phyloP scores from a whole-genome alignment of 2,329 filamentous ascomycete species.

The Emergomyces africanus region DNA sequence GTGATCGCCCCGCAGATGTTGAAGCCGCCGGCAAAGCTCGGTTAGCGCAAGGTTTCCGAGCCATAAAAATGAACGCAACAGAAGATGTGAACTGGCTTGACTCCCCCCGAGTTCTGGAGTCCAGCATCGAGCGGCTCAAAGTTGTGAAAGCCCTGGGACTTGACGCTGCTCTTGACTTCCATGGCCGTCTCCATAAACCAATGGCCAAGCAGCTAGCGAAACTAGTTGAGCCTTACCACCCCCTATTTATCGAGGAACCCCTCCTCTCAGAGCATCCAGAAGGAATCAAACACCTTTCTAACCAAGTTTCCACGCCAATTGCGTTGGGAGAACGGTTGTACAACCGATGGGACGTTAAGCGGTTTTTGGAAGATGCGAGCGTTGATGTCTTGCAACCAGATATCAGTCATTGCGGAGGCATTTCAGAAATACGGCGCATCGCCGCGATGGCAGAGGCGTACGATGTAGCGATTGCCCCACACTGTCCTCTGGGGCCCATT shows the following conservation, averaged over 20 bases:
- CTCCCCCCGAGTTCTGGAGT: conserved; percentile 50
- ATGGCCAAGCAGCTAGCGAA: conserved; percentile 67
- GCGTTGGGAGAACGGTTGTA: conserved; percentile 61
- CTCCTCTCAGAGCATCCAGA: conserved; percentile 57
- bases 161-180: conserved; percentile 65
- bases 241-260: conserved; percentile 66
- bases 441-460: conserved; percentile 61
- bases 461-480: conserved; percentile 59
- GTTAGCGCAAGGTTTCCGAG: conserved; percentile 29
- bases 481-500: conserved; percentile 61
- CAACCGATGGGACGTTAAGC: conserved; percentile 60
- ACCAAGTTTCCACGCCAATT: conserved; percentile 49
- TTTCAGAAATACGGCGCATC: conserved; percentile 57
- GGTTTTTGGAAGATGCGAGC: conserved; percentile 54
- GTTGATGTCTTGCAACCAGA: conserved; percentile 65
- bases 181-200: conserved; percentile 63
- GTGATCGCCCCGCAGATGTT: conserved; percentile 56
- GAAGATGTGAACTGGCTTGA: conserved; percentile 67
- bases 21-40: conserved; percentile 43
- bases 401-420: conserved; percentile 58
- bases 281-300: conserved; percentile 48
- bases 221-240: conserved; percentile 52
- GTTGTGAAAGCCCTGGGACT: conserved; percentile 57
- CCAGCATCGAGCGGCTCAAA: conserved; percentile 54
- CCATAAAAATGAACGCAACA: conserved; percentile 67